Base-by-base conservation (phyloP, 2,329 filamentous ascomycete genomes). In the Chalaropsis ovoidea region DNA sequence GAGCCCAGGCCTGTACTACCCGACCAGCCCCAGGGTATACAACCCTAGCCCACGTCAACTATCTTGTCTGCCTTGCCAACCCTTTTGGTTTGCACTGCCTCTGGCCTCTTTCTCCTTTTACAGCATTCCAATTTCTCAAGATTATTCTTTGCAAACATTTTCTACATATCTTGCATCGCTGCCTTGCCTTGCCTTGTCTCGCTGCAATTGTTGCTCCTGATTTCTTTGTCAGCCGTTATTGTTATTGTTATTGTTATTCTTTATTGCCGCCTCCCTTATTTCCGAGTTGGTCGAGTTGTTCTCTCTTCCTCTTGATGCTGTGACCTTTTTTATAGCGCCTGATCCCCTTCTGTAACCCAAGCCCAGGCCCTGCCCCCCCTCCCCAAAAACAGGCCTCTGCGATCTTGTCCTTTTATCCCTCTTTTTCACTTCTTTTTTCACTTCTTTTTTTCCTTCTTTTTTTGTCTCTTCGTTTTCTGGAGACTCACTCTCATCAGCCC, bases 11-110 rank as follows among this genome's bases (percentile, higher is more conserved):
- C 27, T 56, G 13, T 56, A 3, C 52, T 7, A 56, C 52, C 15
- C 27, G 13, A 17, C n/a, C 49, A 17, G 15, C 24, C 17, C 27
- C 1, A 1, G 52, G 52, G 52, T 56, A 2, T 11, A 0, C 3
- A n/a, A 56, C 52, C 52, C 52, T n/a, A 56, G 27, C 0, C 0
- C 22, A 2, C 27, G 7, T 56, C 5, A 8, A 56, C 5, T 24
- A 49, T 49, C 45, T 19, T 56, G 52, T 56, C 52, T 56, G 52
- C 52, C 52, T 56, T 56, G 52, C 52, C 22, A 31, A 56, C 52
- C 52, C 52, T 56, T 35, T 56, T 56, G 19, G 6, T 56, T 56
- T 56, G 52, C 52, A 56, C 52, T 56, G 52, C 52, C 52, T 56
- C 52, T 56, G 7, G 17, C 52, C 24, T 31, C 52, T 35, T 49